Conservation (phyloP, 108 stramenopile genomes). For the Pelagomonas calceolata region DNA sequence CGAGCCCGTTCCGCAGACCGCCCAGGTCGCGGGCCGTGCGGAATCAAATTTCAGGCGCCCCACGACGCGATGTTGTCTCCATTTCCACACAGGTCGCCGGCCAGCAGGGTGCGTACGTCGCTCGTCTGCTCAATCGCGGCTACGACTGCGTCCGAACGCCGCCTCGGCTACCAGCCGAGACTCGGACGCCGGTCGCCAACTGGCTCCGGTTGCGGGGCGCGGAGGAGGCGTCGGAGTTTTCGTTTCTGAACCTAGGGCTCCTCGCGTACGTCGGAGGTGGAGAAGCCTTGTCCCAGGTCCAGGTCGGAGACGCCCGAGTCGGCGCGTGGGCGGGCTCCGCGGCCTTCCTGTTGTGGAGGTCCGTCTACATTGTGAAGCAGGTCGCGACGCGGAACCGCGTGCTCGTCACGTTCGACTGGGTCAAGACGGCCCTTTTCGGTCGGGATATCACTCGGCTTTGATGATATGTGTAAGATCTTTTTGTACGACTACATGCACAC, state of each 20-base stretch:
- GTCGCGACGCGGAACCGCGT: constrained; percentile 52
- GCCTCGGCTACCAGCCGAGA: constrained; percentile 17
- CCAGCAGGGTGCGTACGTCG: constrained; percentile 62
- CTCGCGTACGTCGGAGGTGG: constrained; percentile 61
- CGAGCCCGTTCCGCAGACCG: constrained; percentile 47
- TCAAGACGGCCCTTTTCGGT: constrained; percentile 48
- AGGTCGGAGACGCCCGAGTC: constrained; percentile 48
- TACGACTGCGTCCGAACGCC: constrained; percentile 44
- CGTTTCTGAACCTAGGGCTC: constrained; percentile 59
- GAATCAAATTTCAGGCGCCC: too few relatives aligned
- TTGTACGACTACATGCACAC: too few relatives aligned
- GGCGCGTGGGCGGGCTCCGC: constrained; percentile 35
- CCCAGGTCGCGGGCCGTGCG: constrained; percentile 15
- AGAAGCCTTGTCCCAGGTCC: constrained; percentile 60
- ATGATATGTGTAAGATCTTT: too few relatives aligned
- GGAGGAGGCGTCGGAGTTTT: constrained; percentile 35
- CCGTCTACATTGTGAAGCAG: constrained; percentile 60
- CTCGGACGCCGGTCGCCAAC: neutral
- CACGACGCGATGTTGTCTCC: too few relatives aligned
- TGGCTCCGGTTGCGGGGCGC: constrained; percentile 4
- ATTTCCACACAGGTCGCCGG: constrained; percentile 71
- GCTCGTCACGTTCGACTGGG: constrained; percentile 58
- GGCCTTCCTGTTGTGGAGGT: constrained; percentile 50
- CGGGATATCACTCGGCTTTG: constrained; percentile 52
- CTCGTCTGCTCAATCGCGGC: constrained; percentile 46